These are phyloP conservation scores for Diplodia scrobiculata DNA, from an alignment of 2,329 filamentous ascomycete species.

Conservation along the genomic window DNA sequence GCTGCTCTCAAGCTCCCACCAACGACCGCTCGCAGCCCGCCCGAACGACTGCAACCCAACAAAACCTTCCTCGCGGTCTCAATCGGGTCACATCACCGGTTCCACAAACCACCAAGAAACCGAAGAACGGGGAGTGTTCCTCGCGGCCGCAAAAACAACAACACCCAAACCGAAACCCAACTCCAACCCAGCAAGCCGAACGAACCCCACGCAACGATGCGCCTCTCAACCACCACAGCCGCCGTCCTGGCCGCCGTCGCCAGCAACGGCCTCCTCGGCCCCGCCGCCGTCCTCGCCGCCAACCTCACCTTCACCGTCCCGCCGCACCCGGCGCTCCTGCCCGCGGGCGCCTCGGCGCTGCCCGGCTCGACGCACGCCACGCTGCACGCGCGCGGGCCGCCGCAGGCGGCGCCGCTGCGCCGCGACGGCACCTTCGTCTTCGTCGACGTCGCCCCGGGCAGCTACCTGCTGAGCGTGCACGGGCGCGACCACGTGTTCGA, in stretches of 20 bases:
- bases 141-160: too few species aligned
- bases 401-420: conserved; percentile 64
- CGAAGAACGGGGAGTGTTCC: too few species aligned
- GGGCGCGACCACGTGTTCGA: conserved; percentile 73
- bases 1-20: neutral
- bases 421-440: conserved; percentile 74
- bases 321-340: conserved; percentile 31
- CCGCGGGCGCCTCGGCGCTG: conserved; percentile 4
- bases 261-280: neutral
- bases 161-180: neutral
- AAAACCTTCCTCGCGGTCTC: neutral
- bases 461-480: conserved; percentile 81
- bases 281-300: conserved; percentile 7
- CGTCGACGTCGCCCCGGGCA: conserved; percentile 67
- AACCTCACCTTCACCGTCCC: conserved; percentile 21
- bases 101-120: too few species aligned
- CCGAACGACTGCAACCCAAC: neutral
- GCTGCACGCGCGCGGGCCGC: conserved; percentile 60
- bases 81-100: too few species aligned
- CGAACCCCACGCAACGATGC: neutral
- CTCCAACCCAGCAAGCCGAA: neutral
- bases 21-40: neutral
- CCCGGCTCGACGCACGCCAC: conserved; percentile 62
- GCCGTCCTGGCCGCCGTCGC: neutral
- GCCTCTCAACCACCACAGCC: neutral